Percentiles rank a stretch among this genome's conserved stretches.
phyloP scores from a whole-genome alignment of 768 basidiomycete genomes.

The Termitomyces sp. region DNA sequence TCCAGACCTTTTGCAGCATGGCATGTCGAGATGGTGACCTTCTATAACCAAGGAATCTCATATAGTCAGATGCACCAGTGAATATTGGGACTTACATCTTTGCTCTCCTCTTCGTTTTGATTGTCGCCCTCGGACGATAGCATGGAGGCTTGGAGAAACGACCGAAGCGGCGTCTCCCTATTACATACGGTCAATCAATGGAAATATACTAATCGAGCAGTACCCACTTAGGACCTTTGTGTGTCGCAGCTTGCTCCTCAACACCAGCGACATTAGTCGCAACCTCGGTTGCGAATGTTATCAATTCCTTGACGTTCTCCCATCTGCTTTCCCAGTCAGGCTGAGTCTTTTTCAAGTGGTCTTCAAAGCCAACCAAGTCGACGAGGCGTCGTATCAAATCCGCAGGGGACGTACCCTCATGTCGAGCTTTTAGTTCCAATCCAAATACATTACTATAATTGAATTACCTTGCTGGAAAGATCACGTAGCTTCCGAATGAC shows the following conservation, averaged over 20 bases:
- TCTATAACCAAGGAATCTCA: neutral
- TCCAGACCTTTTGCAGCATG: conserved; percentile 90
- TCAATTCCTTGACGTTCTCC: conserved; percentile 86
- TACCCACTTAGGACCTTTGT: neutral
- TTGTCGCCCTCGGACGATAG: conserved; percentile 75
- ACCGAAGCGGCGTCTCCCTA: conserved; percentile 56
- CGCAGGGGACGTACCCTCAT: conserved; percentile 53
- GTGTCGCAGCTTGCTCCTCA: conserved; percentile 5
- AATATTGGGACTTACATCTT: conserved; percentile 6
- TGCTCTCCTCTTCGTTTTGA: conserved; percentile 40
- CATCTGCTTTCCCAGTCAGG: conserved; percentile 71
- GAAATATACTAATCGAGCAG: neutral
- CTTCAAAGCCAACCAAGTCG: conserved; percentile 56
- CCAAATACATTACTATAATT: neutral
- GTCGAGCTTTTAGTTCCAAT: neutral
- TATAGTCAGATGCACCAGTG: neutral
- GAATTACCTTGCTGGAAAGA: conserved; percentile 40
- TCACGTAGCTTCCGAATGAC: conserved; percentile 45
- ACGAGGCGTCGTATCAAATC: conserved; percentile 57
- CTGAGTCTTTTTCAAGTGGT: conserved; percentile 62
- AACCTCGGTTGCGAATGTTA: conserved; percentile 67
- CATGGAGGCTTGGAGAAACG: conserved; percentile 79
- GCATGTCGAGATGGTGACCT: conserved; percentile 51
- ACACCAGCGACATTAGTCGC: conserved; percentile 21
- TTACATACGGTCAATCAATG: neutral